Percentiles rank a stretch among this genome's conserved stretches.
Evolutionary conservation across 2,329 filamentous ascomycete genomes (phyloP).

Genomic region (Venturia pyrina): DNA sequence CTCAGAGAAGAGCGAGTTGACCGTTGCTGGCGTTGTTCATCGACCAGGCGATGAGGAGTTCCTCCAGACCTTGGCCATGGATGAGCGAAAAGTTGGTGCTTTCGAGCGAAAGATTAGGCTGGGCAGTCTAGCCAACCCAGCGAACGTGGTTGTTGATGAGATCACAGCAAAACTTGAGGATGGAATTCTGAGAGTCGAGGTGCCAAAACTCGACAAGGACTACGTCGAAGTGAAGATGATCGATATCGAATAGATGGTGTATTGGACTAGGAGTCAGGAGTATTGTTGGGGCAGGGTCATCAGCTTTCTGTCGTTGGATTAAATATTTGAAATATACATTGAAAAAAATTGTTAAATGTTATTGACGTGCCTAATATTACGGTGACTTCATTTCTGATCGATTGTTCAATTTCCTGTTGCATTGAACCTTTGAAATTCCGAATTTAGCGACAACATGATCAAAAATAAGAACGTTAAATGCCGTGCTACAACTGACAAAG

Average conservation of each 20-base stretch:
- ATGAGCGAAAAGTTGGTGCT: constrained; percentile 61
- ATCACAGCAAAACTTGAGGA: constrained; percentile 73
- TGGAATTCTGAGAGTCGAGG: constrained; percentile 64
- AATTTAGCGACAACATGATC: too few relatives aligned
- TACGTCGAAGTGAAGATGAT: constrained; percentile 47
- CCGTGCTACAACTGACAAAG: neutral
- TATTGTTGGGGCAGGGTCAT: neutral
- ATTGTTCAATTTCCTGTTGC: too few relatives aligned
- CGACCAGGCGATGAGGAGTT: constrained; percentile 61
- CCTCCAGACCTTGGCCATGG: constrained; percentile 50
- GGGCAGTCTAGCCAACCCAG: constrained; percentile 42
- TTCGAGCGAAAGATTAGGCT: constrained; percentile 64
- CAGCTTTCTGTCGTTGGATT: neutral
- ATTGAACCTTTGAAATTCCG: too few relatives aligned
- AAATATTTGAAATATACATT: neutral
- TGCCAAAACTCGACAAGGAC: constrained; percentile 63
- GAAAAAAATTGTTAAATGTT: too few relatives aligned
- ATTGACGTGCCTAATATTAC: too few relatives aligned
- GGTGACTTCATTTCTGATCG: too few relatives aligned
- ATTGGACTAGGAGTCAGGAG: neutral
- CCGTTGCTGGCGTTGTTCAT: constrained; percentile 62
- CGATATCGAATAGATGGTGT: constrained; percentile 33
- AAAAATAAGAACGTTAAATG: neutral
- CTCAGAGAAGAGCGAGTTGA: constrained; percentile 53
- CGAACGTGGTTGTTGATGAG: constrained; percentile 53